Conservation (phyloP, 331 rosid genomes). For the Rosa hybrid region DNA sequence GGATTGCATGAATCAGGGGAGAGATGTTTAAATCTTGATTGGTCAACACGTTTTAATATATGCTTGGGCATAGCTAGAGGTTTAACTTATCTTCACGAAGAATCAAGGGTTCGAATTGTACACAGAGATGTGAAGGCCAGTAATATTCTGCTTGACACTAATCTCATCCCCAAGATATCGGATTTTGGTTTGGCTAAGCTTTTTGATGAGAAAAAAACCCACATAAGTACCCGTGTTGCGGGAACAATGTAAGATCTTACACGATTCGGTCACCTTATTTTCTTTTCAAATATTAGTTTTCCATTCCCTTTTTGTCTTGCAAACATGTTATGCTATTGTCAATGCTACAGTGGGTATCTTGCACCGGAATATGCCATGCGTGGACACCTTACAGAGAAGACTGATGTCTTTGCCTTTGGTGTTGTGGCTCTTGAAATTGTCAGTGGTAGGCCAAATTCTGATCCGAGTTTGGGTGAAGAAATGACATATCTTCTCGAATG, state of each 20-base stretch:
- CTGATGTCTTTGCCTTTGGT: slow-evolving; percentile 84
- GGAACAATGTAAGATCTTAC: slow-evolving; percentile 67
- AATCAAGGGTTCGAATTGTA: slow-evolving; percentile 71
- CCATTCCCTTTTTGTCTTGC: background rate
- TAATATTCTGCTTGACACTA: slow-evolving; percentile 66
- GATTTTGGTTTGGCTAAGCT: slow-evolving; percentile 85
- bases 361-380: slow-evolving; percentile 94
- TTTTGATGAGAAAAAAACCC: slow-evolving; percentile 75
- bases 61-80: slow-evolving; percentile 81
- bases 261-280: background rate
- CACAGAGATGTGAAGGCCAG: slow-evolving; percentile 89
- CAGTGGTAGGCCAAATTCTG: slow-evolving; percentile 74
- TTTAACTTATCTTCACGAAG: slow-evolving; percentile 78
- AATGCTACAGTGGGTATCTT: slow-evolving; percentile 73
- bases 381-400: slow-evolving; percentile 81
- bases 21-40: slow-evolving; percentile 38
- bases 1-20: slow-evolving; percentile 41
- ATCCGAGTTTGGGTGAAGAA: slow-evolving; percentile 57
- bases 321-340: slow-evolving; percentile 15
- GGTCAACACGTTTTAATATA: slow-evolving; percentile 66
- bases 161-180: slow-evolving; percentile 75
- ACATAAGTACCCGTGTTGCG: slow-evolving; percentile 77
- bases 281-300: background rate
- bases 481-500: slow-evolving; percentile 76
- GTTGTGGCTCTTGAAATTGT: slow-evolving; percentile 73